A percentile compares a stretch with the other conserved stretches of the same genome.
These are phyloP conservation scores for Micromonas pusilla DNA, from an alignment of 139 green algal genomes.

Conservation along the genomic window DNA sequence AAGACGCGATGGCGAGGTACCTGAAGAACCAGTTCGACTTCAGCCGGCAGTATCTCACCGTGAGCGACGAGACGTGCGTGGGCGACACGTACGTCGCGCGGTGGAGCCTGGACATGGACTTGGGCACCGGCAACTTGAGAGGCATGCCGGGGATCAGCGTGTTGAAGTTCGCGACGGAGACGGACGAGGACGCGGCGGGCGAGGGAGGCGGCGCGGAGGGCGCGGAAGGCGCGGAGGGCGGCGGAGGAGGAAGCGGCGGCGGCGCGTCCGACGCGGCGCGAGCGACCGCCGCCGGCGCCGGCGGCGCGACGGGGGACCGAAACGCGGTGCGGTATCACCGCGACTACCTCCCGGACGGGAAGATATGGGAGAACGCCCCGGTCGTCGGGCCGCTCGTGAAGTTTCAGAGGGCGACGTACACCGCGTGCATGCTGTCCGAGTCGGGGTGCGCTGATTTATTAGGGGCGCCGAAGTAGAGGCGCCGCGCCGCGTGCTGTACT, in stretches of 20 bases:
- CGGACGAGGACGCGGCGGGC: not conserved
- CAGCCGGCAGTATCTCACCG: slow-evolving; percentile 3
- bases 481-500: too few relatives aligned
- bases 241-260: too few relatives aligned
- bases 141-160: not conserved
- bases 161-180: not conserved
- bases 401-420: slow-evolving; percentile 14
- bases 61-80: slow-evolving; percentile 11
- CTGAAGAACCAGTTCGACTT: slow-evolving; percentile 21
- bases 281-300: too few relatives aligned
- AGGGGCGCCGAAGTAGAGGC: not conserved
- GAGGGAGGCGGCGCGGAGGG: not conserved
- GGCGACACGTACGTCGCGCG: slow-evolving; percentile 4
- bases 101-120: slow-evolving; percentile 7
- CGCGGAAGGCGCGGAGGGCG: too few relatives aligned
- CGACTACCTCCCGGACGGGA: slow-evolving; percentile 12
- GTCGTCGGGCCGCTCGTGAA: slow-evolving; percentile 7
- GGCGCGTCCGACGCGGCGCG: too few relatives aligned
- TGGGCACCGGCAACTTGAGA: not conserved
- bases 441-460: slow-evolving; percentile 1
- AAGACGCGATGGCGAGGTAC: not conserved
- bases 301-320: too few relatives aligned
- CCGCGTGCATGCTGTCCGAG: slow-evolving; percentile 3
- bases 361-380: not conserved
- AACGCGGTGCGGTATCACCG: slow-evolving; percentile 1